Conservation (phyloP, 2,329 filamentous ascomycete genomes). For the Beauveria brongniartii region DNA sequence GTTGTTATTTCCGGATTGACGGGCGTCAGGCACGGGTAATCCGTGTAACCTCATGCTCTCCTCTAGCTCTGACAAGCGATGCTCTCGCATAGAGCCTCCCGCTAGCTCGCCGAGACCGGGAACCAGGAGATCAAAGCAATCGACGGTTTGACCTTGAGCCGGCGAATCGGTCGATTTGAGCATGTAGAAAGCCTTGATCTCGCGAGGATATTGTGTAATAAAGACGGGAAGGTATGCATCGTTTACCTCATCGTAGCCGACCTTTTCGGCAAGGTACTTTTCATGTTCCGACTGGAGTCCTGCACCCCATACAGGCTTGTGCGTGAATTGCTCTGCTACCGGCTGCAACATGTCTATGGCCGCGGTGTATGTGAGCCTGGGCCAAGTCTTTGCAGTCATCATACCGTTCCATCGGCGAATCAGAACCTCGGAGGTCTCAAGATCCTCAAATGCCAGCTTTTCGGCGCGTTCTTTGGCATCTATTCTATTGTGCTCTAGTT, state of each 20-base stretch:
- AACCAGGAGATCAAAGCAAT: slow-evolving; percentile 85
- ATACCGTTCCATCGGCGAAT: slow-evolving; percentile 66
- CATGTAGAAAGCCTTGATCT: slow-evolving; percentile 83
- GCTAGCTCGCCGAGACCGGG: slow-evolving; percentile 81
- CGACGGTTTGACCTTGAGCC: slow-evolving; percentile 50
- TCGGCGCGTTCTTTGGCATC: slow-evolving; percentile 32
- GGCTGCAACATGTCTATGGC: slow-evolving; percentile 63
- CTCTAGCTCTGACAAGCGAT: slow-evolving; percentile 60
- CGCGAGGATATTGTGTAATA: slow-evolving; percentile 84
- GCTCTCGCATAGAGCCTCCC: slow-evolving; percentile 83
- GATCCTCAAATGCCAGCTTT: slow-evolving; percentile 33
- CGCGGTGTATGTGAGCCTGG: slow-evolving; percentile 72
- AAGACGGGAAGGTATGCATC: slow-evolving; percentile 62
- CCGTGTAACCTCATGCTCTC: slow-evolving; percentile 64
- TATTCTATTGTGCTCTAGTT: slow-evolving; percentile 32
- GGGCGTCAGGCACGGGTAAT: slow-evolving; percentile 35
- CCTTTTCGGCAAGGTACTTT: slow-evolving; percentile 65
- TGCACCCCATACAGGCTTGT: slow-evolving; percentile 60
- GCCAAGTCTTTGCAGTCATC: slow-evolving; percentile 50
- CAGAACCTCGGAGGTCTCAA: slow-evolving; percentile 40
- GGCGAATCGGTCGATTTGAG: slow-evolving; percentile 27
- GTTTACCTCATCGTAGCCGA: slow-evolving; percentile 44
- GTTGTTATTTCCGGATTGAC: slow-evolving; percentile 11
- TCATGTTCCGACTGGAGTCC: slow-evolving; percentile 90
- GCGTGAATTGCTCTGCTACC: slow-evolving; percentile 55